phyloP scores from a whole-genome alignment of 31 red algal species.

The Bonnemaisonia californica region DNA sequence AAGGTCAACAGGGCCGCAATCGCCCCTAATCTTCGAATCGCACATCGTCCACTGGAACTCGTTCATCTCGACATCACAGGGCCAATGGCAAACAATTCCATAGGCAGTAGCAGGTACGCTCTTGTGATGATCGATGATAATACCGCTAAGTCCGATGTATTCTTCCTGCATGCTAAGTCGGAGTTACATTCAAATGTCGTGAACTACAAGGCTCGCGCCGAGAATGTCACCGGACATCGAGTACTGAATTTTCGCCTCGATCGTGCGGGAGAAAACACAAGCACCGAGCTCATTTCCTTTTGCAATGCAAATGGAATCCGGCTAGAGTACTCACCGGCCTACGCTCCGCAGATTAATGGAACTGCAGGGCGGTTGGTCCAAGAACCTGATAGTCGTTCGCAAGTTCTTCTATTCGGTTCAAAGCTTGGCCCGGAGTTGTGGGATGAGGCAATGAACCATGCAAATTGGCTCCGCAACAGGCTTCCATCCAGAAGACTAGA shows the following conservation, averaged over 20 bases:
- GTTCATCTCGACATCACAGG: slow-evolving; percentile 1
- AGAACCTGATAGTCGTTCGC: neutral
- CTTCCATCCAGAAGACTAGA: no score
- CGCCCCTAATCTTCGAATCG: neutral
- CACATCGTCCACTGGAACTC: neutral
- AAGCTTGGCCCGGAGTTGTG: neutral
- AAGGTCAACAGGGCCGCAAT: neutral
- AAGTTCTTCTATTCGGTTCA: neutral
- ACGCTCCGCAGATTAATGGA: neutral
- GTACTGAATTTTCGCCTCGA: neutral
- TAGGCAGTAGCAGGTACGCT: neutral
- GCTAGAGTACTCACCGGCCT: neutral
- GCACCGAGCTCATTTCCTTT: neutral
- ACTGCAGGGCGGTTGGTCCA: neutral
- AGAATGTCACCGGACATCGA: neutral
- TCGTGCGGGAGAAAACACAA: neutral
- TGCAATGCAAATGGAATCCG: neutral
- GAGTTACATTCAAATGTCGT: neutral
- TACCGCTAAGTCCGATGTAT: neutral
- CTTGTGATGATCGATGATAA: neutral
- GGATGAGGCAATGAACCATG: no score
- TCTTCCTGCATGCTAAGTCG: neutral
- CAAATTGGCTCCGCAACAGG: no score
- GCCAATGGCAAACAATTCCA: neutral
- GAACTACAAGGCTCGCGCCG: slow-evolving; percentile 2